These are phyloP conservation scores for Chernovozyma aurita DNA, from an alignment of 1,139 yeast species.

Conservation along the genomic window DNA sequence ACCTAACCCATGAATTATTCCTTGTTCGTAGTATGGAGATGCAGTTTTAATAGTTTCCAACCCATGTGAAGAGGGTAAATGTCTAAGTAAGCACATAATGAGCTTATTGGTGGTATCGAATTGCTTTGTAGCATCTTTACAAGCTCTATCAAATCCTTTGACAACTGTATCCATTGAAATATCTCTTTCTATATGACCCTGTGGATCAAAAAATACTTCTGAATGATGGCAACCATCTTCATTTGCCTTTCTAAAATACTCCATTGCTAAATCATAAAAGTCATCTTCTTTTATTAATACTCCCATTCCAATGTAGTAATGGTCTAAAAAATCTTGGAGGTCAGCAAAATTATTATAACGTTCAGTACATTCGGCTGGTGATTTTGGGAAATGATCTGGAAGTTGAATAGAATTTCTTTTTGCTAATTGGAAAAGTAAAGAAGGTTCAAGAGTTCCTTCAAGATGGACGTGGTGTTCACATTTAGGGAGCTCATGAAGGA, in stretches of 20 bases:
- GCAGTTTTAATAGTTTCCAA: slow-evolving; percentile 52
- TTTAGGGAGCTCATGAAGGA: slow-evolving; percentile 66
- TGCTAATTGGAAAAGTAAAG: slow-evolving; percentile 62
- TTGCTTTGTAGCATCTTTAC: slow-evolving; percentile 51
- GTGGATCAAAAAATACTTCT: slow-evolving; percentile 81
- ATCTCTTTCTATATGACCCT: slow-evolving; percentile 71
- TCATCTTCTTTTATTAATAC: slow-evolving; percentile 64
- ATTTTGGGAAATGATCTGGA: slow-evolving; percentile 57
- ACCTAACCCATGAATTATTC: slow-evolving; percentile 67
- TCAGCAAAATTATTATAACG: slow-evolving; percentile 60
- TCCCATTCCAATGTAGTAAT: slow-evolving; percentile 74
- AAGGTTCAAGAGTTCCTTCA: slow-evolving; percentile 78
- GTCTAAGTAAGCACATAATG: slow-evolving; percentile 78
- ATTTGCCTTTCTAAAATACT: slow-evolving; percentile 58
- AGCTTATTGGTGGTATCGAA: slow-evolving; percentile 62
- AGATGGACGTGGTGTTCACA: slow-evolving; percentile 82
- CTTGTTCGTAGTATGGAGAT: slow-evolving; percentile 44
- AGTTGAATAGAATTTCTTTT: slow-evolving; percentile 48
- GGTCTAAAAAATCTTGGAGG: slow-evolving; percentile 71
- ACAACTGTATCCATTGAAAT: slow-evolving; percentile 56
- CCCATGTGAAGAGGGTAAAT: slow-evolving; percentile 57
- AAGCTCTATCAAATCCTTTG: slow-evolving; percentile 60
- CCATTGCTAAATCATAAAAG: slow-evolving; percentile 70
- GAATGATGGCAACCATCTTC: slow-evolving; percentile 61
- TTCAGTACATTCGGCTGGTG: slow-evolving; percentile 48